Percentiles rank a stretch among this genome's conserved stretches.
These are phyloP conservation scores for Chrysosporium queenslandicum DNA, from an alignment of 2,329 filamentous ascomycete species.

Conservation along the genomic window DNA sequence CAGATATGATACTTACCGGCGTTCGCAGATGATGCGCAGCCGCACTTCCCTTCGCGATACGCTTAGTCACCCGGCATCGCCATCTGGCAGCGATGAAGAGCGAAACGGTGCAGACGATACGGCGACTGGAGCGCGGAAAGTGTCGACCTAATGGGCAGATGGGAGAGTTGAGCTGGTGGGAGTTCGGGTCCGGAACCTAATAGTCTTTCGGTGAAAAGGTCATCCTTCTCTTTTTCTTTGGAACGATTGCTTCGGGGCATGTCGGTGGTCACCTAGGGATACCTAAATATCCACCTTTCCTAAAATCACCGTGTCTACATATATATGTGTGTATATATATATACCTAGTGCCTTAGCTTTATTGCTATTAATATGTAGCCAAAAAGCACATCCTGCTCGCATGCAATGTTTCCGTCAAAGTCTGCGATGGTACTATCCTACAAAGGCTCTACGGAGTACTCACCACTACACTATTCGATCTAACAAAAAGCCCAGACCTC, in stretches of 20 bases:
- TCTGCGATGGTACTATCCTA: too few relatives aligned
- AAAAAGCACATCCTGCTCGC: neutral
- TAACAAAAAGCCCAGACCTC: too few relatives aligned
- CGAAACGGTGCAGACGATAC: neutral
- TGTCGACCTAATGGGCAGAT: too few relatives aligned
- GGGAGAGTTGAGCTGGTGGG: neutral
- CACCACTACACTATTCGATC: too few relatives aligned
- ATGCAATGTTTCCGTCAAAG: too few relatives aligned
- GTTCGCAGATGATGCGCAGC: slow-evolving; percentile 36
- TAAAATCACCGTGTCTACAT: neutral
- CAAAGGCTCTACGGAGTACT: too few relatives aligned
- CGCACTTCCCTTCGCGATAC: slow-evolving; percentile 33
- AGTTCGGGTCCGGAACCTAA: neutral
- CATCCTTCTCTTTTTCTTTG: neutral
- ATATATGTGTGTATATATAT: neutral
- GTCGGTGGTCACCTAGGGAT: neutral
- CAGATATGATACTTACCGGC: slow-evolving; percentile 11
- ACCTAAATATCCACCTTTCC: too few relatives aligned
- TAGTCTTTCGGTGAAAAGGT: neutral
- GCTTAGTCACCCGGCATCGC: slow-evolving; percentile 31
- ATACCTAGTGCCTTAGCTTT: neutral
- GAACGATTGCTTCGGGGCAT: neutral
- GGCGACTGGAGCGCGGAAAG: neutral
- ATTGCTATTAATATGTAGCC: neutral
- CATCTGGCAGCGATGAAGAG: slow-evolving; percentile 32